These are phyloP conservation scores for Pseudognaphalium luteoalbum DNA, from an alignment of 129 eudicot species.

Conservation along the genomic window DNA sequence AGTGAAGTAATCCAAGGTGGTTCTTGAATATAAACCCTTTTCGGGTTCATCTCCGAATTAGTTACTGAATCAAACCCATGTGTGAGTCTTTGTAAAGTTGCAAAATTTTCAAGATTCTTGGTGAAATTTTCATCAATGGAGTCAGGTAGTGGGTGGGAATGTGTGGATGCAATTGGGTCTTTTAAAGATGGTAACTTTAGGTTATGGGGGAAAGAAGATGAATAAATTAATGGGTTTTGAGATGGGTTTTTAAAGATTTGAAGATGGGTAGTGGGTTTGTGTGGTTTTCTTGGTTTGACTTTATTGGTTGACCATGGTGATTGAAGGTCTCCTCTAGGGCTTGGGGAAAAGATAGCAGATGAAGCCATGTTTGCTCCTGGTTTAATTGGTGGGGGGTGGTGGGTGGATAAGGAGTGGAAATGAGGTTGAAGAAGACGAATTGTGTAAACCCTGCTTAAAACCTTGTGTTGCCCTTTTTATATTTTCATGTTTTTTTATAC, in stretches of 20 bases:
- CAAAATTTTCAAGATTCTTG: constrained; percentile 46
- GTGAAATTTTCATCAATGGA: constrained; percentile 55
- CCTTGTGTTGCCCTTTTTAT: constrained; percentile 38
- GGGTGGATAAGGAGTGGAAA: constrained; percentile 42
- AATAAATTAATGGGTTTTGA: constrained; percentile 40
- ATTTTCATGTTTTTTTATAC: constrained; percentile 4
- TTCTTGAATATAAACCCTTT: constrained; percentile 61
- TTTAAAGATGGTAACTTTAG: constrained; percentile 57
- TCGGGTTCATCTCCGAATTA: constrained; percentile 22
- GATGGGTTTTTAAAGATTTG: constrained; percentile 42
- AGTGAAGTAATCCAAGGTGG: constrained; percentile 84
- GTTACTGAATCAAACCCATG: constrained; percentile 41
- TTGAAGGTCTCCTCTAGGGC: constrained; percentile 60
- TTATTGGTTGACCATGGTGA: constrained; percentile 49
- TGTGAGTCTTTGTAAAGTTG: constrained; percentile 47
- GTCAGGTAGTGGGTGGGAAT: constrained; percentile 52
- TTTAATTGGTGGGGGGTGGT: constrained; percentile 22
- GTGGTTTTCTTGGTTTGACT: constrained; percentile 37
- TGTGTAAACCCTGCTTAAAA: constrained; percentile 59
- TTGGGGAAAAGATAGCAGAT: constrained; percentile 55
- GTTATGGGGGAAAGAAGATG: constrained; percentile 59
- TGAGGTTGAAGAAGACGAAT: constrained; percentile 31
- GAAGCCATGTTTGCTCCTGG: constrained; percentile 53
- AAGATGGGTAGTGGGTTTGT: constrained; percentile 33
- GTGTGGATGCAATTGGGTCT: constrained; percentile 41